Evolutionary conservation across 805 yeast species (phyloP), one percentile per base, ranked within the genome.

Genomic region (Tetrapisispora iriomotensis): DNA sequence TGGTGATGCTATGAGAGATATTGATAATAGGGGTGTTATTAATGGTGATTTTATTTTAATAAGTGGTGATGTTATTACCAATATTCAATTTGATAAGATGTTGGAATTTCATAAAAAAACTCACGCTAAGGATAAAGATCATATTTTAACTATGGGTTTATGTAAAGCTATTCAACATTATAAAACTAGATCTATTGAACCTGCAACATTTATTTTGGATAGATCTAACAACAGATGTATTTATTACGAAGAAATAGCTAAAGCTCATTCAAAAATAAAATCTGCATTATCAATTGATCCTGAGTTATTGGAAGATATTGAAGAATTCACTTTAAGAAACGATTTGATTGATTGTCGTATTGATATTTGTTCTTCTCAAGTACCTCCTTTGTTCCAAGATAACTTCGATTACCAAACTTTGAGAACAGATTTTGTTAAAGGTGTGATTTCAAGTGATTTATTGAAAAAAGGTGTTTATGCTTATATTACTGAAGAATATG

Each of bases 1-100:
- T 9, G 98, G 98, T 48, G 98, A 92, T 64, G 94, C 95, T 17
- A 84, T 92, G 94, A 74, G 98, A 59, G 97, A 90, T 56, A 66
- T 92, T 42, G 98, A 92, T 60, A 79, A 84, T 44, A 71, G 95
- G 50, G 96, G 96, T 6, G 66, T 90, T 41, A 84, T 92, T 37
- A 77, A 83, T 1, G 88, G 94, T 12, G 98, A 92, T 61, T 92
- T 92, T 53, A 65, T 92, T 40, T 68, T 92, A 27, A 83, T 92
- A 24, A 77, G 94, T 8, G 98, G 98, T 45, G 98, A 92, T 59
- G 94, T 90, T 15, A 85, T 92, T n/a, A 82, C 95, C 30, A 92
- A 92, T 53, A 72, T 92, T 42, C 92, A 87, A 52, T 77, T 90
- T 45, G 72, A 71, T 34, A 75, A 79, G 49, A 83, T 82, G 27